Evolutionary conservation across 192 early-diverging fungal species (phyloP).

Genomic region (Bifiguratus adelaidae): DNA sequence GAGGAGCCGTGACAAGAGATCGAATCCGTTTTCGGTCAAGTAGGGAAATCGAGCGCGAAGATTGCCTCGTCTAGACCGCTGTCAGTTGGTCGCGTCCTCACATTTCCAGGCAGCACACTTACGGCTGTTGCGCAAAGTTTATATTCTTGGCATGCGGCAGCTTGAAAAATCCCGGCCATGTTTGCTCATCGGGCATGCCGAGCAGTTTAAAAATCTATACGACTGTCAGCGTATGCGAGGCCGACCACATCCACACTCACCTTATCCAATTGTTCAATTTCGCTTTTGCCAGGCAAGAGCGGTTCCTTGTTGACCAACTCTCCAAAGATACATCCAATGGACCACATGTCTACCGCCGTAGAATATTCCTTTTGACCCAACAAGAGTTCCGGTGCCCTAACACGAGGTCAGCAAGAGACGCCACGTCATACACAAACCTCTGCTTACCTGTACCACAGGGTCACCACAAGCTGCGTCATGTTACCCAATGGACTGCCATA

Average conservation of each 20-base stretch:
- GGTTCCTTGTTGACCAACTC: conserved; percentile 84
- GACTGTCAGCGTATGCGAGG: conserved; percentile 5
- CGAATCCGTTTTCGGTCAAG: conserved; percentile 67
- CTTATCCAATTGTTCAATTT: conserved; percentile 67
- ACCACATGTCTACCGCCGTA: conserved; percentile 78
- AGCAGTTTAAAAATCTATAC: conserved; percentile 73
- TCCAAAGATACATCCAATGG: conserved; percentile 94
- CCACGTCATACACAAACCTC: not conserved
- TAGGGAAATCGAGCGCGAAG: conserved; percentile 34
- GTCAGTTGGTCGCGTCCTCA: not conserved
- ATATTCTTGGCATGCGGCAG: conserved; percentile 66
- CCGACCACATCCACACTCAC: conserved; percentile 9
- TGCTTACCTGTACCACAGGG: conserved; percentile 57
- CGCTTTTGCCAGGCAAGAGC: conserved; percentile 67
- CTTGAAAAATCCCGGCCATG: conserved; percentile 60
- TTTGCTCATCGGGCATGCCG: conserved; percentile 72
- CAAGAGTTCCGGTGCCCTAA: conserved; percentile 51
- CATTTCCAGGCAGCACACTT: conserved; percentile 3
- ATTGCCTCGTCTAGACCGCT: conserved; percentile 20
- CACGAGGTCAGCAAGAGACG: not conserved
- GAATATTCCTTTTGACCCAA: conserved; percentile 49
- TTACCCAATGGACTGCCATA: conserved; percentile 49
- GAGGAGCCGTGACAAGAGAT: conserved; percentile 67
- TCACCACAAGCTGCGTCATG: conserved; percentile 60
- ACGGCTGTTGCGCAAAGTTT: conserved; percentile 57